Evolutionary conservation across 2,329 filamentous ascomycete species (phyloP), one percentile per base, ranked within the genome.

Genomic region (Fusarium cicatricum): DNA sequence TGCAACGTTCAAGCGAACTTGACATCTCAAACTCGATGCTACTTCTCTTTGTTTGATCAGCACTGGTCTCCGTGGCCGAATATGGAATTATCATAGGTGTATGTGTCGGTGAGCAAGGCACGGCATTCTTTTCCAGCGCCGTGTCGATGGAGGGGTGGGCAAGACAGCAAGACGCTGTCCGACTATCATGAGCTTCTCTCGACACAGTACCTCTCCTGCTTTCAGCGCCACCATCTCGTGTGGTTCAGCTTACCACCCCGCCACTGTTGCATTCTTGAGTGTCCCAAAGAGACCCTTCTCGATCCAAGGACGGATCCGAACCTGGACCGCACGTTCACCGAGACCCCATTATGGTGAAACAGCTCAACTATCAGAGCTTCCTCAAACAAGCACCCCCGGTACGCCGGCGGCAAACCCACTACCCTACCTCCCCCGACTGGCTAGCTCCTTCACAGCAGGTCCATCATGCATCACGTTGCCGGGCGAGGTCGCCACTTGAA

Each of bases 281-380:
- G 40, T 46, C 39, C 36, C 31, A 11, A 12, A 37, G 4, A 44
- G 38, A 37, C 58, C 47, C 26, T 54, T 52, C 21, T 52, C 33
- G 46, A 47, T 31, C 29, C 52, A 34, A 56, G 39, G 47, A 53
- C 46, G 41, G 50, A 45, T 51, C 62, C 50, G 51, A 58, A 50
- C 40, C 65, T 65, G 42, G 62, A 53, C 47, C 61, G 52, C 52
- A 43, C 44, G 45, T 41, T 45, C 60, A 57, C 58, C 53, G 32
- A 44, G 52, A 50, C 63, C 65, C 57, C 57, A 57, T 58, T 60
- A 59, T 60, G 55, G 26, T 68, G 65, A 68, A 68, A 65, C 65
- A 55, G 43, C 48, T 45, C 61, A 55, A 44, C 53, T 46, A 36
- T 29, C 56, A 65, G 50, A 55, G 53, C 52, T 55, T 55, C 46